Evolutionary conservation across 495 filamentous ascomycete species (phyloP).

Genomic region (Penicillium subrubescens): DNA sequence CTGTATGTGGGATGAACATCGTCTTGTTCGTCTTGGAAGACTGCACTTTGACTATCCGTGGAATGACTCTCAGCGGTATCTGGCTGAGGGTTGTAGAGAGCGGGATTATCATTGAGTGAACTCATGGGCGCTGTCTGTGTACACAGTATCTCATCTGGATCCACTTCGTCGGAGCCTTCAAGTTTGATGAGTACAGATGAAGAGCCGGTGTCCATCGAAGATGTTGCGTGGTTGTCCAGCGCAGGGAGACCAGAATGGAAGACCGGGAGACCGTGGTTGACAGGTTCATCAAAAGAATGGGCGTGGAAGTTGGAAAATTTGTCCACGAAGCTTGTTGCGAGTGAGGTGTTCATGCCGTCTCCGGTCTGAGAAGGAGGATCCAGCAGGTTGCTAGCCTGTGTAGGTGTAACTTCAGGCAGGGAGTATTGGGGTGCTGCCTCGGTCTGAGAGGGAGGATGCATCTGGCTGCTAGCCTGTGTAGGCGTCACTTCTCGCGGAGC

Average conservation of each 20-base stretch:
- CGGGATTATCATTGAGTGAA: background rate
- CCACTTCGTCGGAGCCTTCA: background rate
- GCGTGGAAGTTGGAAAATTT: constrained; percentile 34
- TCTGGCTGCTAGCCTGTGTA: constrained; percentile 5
- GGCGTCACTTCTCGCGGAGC: background rate
- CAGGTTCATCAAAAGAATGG: constrained; percentile 25
- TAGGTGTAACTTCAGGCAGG: background rate
- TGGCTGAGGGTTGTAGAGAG: background rate
- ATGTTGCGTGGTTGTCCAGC: background rate
- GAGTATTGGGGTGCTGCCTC: constrained; percentile 26
- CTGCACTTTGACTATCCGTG: background rate
- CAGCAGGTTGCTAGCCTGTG: constrained; percentile 5
- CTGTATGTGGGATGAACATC: background rate
- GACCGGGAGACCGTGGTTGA: constrained; percentile 8
- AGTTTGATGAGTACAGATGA: constrained; percentile 13
- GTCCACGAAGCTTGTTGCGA: constrained; percentile 35
- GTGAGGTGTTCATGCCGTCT: constrained; percentile 19
- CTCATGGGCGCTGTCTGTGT: background rate
- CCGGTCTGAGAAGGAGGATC: background rate
- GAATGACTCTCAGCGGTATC: background rate
- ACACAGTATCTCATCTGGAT: background rate
- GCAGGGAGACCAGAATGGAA: constrained; percentile 7
- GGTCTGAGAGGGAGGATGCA: background rate
- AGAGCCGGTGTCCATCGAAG: constrained; percentile 1
- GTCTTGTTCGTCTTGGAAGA: background rate